Percentiles rank a stretch among this genome's conserved stretches.
Conservation (phyloP, 225 moss, liverwort and hornwort genomes). For the Takakia lepidozioides region DNA sequence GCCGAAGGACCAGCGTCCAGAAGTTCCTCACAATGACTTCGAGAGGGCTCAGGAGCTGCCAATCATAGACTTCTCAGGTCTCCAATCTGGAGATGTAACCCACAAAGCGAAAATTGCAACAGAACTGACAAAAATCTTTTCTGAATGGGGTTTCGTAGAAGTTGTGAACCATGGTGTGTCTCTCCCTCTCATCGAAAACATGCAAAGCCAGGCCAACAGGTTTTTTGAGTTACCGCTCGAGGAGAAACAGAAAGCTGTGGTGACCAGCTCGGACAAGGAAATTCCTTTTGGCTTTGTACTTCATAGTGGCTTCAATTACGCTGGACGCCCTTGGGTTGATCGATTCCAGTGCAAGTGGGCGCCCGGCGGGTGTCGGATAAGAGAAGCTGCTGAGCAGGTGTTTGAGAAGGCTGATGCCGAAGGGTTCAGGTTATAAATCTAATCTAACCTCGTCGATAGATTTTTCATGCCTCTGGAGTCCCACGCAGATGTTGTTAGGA, state of each 20-base stretch:
- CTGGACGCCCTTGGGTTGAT: slow-evolving; percentile 48
- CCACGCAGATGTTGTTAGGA: background rate
- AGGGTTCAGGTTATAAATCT: slow-evolving; percentile 27
- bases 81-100: slow-evolving; percentile 3
- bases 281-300: slow-evolving; percentile 34
- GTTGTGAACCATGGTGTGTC: slow-evolving; percentile 35
- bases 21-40: slow-evolving; percentile 42
- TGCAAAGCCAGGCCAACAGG: slow-evolving; percentile 6
- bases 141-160: slow-evolving; percentile 45
- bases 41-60: slow-evolving; percentile 37
- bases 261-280: slow-evolving; percentile 17
- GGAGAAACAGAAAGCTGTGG: slow-evolving; percentile 24
- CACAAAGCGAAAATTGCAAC: slow-evolving; percentile 3
- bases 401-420: slow-evolving; percentile 20
- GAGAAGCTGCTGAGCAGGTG: slow-evolving; percentile 28
- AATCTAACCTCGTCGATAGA: no score
- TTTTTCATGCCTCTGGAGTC: background rate
- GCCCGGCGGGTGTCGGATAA: slow-evolving; percentile 23
- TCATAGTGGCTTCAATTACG: slow-evolving; percentile 44
- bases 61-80: slow-evolving; percentile 22
- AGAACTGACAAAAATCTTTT: slow-evolving; percentile 27
- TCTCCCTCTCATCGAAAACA: slow-evolving; percentile 12
- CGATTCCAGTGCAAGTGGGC: slow-evolving; percentile 47
- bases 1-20: slow-evolving; percentile 43
- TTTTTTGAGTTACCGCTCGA: slow-evolving; percentile 50